Conservation (phyloP, 768 basidiomycete genomes). For the Rhodotorula graminis region DNA sequence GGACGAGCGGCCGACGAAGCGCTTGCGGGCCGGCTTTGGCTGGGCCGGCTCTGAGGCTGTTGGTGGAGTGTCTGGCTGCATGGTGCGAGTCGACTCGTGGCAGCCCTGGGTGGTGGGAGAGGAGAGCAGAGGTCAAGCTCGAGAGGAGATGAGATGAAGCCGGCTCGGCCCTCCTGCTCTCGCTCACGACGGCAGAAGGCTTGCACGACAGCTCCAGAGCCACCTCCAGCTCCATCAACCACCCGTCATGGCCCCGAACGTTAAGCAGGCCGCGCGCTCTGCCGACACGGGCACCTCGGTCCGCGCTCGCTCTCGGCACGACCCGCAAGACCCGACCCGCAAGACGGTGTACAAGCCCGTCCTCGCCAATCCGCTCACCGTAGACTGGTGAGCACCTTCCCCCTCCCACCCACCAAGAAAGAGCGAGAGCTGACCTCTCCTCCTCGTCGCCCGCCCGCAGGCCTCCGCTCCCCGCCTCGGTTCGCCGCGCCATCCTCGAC, state of each 20-base stretch:
- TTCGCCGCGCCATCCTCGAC: slow-evolving; percentile 22
- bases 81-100: not conserved
- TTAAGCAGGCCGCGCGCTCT: not conserved
- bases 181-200: too few species aligned
- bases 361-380: slow-evolving; percentile 22
- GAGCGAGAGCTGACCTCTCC: not conserved
- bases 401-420: too few species aligned
- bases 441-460: not conserved
- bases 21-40: slow-evolving; percentile 23
- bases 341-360: slow-evolving; percentile 30
- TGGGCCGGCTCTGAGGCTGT: not conserved
- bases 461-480: slow-evolving; percentile 23
- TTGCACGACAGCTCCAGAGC: too few species aligned
- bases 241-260: not conserved
- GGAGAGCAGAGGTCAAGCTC: not conserved
- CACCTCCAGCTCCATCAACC: too few species aligned
- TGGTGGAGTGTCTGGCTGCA: not conserved
- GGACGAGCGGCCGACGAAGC: slow-evolving; percentile 38
- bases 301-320: slow-evolving; percentile 16
- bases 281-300: slow-evolving; percentile 22
- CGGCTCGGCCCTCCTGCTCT: too few species aligned
- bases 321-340: slow-evolving; percentile 10
- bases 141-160: too few species aligned
- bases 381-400: slow-evolving; percentile 14
- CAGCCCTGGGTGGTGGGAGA: too few species aligned